phyloP scores from a whole-genome alignment of 768 basidiomycete genomes.

The Naganishia kalamii region DNA sequence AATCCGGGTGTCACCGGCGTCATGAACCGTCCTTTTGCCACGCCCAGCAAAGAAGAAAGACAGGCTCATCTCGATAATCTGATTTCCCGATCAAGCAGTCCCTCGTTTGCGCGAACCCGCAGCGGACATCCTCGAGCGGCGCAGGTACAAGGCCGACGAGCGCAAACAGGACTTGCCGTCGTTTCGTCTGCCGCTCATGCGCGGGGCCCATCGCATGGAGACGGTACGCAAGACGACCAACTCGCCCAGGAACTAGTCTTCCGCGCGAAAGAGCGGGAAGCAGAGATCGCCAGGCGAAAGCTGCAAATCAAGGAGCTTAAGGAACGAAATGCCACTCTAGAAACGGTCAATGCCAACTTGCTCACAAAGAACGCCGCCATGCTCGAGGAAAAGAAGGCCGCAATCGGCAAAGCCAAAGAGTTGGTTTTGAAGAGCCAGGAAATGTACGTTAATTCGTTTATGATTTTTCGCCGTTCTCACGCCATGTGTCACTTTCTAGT shows the following conservation, averaged over 20 bases:
- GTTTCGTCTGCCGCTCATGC: neutral
- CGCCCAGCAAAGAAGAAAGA: neutral
- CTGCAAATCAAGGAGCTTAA: neutral
- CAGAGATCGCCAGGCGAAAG: neutral
- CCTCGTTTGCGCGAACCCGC: neutral
- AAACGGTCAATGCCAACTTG: neutral
- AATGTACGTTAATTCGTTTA: neutral
- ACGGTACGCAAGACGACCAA: neutral
- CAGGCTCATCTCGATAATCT: neutral
- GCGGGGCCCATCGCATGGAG: neutral
- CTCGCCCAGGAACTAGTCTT: neutral
- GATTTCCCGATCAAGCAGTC: neutral
- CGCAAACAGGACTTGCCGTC: neutral
- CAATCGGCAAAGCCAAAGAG: neutral
- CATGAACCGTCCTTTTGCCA: neutral
- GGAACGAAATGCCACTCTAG: neutral
- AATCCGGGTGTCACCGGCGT: too few species aligned
- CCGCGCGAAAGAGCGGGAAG: neutral
- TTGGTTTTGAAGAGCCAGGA: neutral
- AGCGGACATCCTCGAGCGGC: neutral
- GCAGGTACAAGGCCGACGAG: neutral
- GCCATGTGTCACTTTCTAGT: too few species aligned
- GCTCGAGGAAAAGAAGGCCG: neutral
- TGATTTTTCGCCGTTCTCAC: neutral
- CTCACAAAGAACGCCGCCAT: neutral